Percentiles rank a stretch among this genome's conserved stretches.
Conservation (phyloP, 257 asterid genomes). For the Solanum sitiens region DNA sequence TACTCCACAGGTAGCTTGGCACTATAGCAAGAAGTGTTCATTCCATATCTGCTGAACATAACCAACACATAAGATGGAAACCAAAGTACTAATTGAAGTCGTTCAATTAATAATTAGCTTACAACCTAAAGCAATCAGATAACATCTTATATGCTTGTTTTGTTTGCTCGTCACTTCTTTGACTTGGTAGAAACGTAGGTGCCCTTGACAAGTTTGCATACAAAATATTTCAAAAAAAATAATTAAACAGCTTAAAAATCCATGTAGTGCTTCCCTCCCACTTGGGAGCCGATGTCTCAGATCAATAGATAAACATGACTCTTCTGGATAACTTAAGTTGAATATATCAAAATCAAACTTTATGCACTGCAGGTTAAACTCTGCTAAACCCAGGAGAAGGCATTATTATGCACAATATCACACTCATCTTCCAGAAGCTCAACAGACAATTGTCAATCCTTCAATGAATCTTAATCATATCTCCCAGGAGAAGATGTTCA, state of each 20-base stretch:
- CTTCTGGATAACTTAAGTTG: neutral
- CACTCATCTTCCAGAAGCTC: slow-evolving; percentile 58
- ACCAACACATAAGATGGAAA: slow-evolving; percentile 6
- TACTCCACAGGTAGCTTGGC: slow-evolving; percentile 67
- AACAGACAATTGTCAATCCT: slow-evolving; percentile 44
- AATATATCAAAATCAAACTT: neutral
- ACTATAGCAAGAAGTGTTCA: slow-evolving; percentile 46
- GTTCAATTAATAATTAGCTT: neutral
- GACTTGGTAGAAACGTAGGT: slow-evolving; percentile 61
- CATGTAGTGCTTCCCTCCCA: neutral
- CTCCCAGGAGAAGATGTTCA: slow-evolving; percentile 7
- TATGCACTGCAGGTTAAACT: neutral
- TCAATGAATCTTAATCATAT: slow-evolving; percentile 11
- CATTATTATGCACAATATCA: slow-evolving; percentile 15
- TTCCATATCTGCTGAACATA: slow-evolving; percentile 50
- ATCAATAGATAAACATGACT: neutral
- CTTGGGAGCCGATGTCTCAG: neutral
- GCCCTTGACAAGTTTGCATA: slow-evolving; percentile 49
- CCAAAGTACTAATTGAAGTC: neutral
- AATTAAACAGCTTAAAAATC: neutral
- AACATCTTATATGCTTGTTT: slow-evolving; percentile 58
- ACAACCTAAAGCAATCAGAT: slow-evolving; percentile 69
- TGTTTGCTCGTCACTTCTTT: slow-evolving; percentile 64
- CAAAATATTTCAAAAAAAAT: slow-evolving; percentile 35
- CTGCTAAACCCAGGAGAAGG: neutral